Evolutionary conservation across 192 early-diverging fungal species (phyloP).

Genomic region (Mortierella alpina): DNA sequence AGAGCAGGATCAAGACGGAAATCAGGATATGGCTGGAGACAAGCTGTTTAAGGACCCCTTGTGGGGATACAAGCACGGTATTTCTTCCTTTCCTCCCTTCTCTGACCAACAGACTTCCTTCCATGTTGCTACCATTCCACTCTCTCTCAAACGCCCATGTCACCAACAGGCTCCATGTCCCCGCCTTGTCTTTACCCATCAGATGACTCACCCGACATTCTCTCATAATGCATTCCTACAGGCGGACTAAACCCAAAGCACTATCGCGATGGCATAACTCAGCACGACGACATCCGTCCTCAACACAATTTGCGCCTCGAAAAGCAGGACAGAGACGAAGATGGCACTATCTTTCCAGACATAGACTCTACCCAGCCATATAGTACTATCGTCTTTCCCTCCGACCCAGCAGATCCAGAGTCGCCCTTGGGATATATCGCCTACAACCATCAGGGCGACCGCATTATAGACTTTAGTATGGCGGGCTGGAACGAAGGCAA

Average conservation of each 20-base stretch:
- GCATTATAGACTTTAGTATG: slow-evolving; percentile 59
- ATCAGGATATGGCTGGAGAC: neutral
- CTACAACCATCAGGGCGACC: slow-evolving; percentile 57
- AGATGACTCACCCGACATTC: neutral
- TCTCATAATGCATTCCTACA: neutral
- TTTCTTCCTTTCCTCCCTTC: too few relatives aligned
- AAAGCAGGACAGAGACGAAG: slow-evolving; percentile 26
- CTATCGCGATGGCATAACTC: neutral
- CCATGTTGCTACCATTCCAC: too few relatives aligned
- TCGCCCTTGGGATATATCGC: slow-evolving; percentile 33
- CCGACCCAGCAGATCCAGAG: neutral
- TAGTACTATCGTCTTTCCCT: slow-evolving; percentile 33
- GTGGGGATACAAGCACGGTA: too few relatives aligned
- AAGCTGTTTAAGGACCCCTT: neutral
- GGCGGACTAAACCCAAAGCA: slow-evolving; percentile 41
- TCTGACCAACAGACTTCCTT: too few relatives aligned
- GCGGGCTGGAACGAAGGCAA: slow-evolving; percentile 59
- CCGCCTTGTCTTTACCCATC: neutral
- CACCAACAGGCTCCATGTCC: too few relatives aligned
- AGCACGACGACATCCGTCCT: neutral
- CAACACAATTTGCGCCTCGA: neutral
- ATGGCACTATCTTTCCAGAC: slow-evolving; percentile 30
- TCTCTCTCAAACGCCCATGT: too few relatives aligned
- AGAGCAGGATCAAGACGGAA: too few relatives aligned
- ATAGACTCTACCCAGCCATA: slow-evolving; percentile 11